Evolutionary conservation across 2,329 filamentous ascomycete species (phyloP).

Genomic region (Lecanicillium sp.): DNA sequence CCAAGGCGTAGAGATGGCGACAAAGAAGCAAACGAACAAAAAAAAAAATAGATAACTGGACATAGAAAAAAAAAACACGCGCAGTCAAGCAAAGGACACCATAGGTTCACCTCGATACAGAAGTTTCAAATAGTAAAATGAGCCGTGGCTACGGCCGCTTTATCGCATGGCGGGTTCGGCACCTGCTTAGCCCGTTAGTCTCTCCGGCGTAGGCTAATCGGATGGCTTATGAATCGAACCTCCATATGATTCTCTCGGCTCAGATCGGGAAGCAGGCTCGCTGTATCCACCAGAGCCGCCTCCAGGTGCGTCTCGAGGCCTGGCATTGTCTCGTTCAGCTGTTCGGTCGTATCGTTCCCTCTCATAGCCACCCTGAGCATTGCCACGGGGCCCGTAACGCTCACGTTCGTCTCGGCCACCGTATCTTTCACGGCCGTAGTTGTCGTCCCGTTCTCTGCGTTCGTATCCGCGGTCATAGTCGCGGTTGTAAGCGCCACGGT

Average conservation of each 20-base stretch:
- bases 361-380: slow-evolving; percentile 35
- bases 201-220: too few species aligned
- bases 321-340: slow-evolving; percentile 31
- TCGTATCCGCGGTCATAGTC: slow-evolving; percentile 42
- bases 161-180: slow-evolving; percentile 21
- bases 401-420: slow-evolving; percentile 39
- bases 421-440: slow-evolving; percentile 29
- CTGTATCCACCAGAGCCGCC: slow-evolving; percentile 28
- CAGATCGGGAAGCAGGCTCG: slow-evolving; percentile 34
- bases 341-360: slow-evolving; percentile 41
- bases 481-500: slow-evolving; percentile 41
- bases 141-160: slow-evolving; percentile 9
- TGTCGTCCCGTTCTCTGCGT: slow-evolving; percentile 26
- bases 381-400: slow-evolving; percentile 29
- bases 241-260: slow-evolving; percentile 36
- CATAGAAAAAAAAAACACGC: slow-evolving; percentile 6
- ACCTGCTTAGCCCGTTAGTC: slow-evolving; percentile 23
- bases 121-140: neutral
- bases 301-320: slow-evolving; percentile 30
- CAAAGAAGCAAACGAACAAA: slow-evolving; percentile 4
- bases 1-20: neutral
- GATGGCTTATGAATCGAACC: slow-evolving; percentile 29
- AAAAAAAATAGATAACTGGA: slow-evolving; percentile 18
- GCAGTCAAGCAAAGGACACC: slow-evolving; percentile 1
- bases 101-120: too few species aligned